Evolutionary conservation across 2,329 filamentous ascomycete genomes (phyloP).

Genomic region (Lasiodiplodia gonubiensis): DNA sequence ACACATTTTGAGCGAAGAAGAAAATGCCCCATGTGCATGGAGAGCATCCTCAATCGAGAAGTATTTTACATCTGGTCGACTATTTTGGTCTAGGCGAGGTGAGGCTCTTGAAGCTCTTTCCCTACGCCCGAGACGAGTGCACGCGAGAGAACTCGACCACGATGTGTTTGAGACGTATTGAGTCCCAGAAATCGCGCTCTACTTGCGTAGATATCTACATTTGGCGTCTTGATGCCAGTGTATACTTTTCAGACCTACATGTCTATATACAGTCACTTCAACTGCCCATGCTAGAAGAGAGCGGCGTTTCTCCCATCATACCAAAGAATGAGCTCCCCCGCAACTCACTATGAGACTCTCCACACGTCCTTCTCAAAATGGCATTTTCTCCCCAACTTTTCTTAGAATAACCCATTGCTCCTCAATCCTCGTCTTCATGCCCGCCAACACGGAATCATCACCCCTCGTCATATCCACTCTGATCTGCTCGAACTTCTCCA

Average conservation of each 20-base stretch:
- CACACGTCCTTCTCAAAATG: conserved; percentile 27
- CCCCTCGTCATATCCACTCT: conserved; percentile 35
- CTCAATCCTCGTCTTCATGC: conserved; percentile 33
- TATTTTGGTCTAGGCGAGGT: not conserved
- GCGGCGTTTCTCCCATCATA: too few species aligned
- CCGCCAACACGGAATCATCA: conserved; percentile 30
- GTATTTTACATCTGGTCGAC: not conserved
- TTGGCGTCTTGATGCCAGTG: too few species aligned
- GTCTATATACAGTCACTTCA: too few species aligned
- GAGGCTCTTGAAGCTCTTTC: not conserved
- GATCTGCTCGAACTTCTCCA: conserved; percentile 47
- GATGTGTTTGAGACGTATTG: too few species aligned
- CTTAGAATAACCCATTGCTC: conserved; percentile 37
- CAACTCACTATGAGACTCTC: too few species aligned
- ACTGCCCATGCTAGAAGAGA: too few species aligned
- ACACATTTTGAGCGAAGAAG: not conserved
- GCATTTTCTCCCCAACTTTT: conserved; percentile 40
- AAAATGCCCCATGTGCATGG: not conserved
- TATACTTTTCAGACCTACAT: too few species aligned
- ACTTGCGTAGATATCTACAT: too few species aligned
- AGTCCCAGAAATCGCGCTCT: too few species aligned
- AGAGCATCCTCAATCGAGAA: not conserved
- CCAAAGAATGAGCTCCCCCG: too few species aligned
- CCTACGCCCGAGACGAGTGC: too few species aligned
- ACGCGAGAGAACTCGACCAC: too few species aligned